Evolutionary conservation across 2,329 filamentous ascomycete genomes (phyloP).

Genomic region (Rhexocercosporidium sp.): DNA sequence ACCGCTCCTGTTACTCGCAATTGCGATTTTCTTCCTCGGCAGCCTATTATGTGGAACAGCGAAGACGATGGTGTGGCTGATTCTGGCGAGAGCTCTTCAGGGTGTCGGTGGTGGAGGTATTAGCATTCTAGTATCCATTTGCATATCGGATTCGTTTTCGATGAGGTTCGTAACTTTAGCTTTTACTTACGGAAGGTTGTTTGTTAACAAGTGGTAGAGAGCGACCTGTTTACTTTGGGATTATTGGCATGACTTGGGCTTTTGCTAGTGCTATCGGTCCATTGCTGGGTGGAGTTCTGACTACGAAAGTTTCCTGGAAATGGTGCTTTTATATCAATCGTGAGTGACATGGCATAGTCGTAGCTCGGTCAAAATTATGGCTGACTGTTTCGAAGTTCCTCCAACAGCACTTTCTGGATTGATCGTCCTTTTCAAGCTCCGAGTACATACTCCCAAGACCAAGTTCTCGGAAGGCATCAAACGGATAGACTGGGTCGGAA

Average conservation of each 20-base stretch:
- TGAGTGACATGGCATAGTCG: constrained; percentile 31
- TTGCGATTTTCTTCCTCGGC: constrained; percentile 65
- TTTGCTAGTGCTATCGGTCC: constrained; percentile 66
- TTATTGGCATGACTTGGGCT: constrained; percentile 66
- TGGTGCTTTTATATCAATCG: constrained; percentile 67
- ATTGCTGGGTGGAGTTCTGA: constrained; percentile 65
- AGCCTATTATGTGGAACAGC: constrained; percentile 64
- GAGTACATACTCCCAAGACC: constrained; percentile 65
- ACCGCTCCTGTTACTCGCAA: constrained; percentile 62
- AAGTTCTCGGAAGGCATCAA: constrained; percentile 62
- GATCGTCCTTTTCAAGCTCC: constrained; percentile 63
- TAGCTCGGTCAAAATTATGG: background rate
- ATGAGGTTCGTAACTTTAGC: constrained; percentile 43
- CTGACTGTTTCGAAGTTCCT: background rate
- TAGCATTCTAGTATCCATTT: constrained; percentile 67
- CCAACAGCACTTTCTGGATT: constrained; percentile 47
- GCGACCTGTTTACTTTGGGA: constrained; percentile 43
- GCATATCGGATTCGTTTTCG: constrained; percentile 67
- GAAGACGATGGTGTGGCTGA: constrained; percentile 64
- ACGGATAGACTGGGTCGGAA: constrained; percentile 64
- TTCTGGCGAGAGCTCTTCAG: constrained; percentile 65
- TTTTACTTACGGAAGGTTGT: constrained; percentile 50
- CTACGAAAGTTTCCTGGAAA: constrained; percentile 62
- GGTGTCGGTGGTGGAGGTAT: constrained; percentile 68
- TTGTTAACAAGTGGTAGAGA: constrained; percentile 51